Evolutionary conservation across 352 stramenopile genomes (phyloP).

Genomic region (Thraustochytrium striatum): DNA sequence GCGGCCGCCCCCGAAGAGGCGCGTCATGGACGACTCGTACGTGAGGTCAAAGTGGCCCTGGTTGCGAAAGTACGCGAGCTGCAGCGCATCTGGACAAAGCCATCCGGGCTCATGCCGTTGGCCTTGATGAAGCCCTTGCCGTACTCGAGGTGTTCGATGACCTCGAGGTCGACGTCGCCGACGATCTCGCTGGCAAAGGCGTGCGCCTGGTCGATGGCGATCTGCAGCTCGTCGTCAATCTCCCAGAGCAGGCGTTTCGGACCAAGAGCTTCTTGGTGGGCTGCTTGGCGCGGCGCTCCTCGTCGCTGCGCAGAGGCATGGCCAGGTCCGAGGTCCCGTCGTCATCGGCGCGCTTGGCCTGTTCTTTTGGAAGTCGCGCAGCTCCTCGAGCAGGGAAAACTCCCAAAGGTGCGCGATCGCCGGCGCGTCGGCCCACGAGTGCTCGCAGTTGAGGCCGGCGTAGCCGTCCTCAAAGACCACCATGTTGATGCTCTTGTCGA

Average conservation of each 20-base stretch:
- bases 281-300: not conserved
- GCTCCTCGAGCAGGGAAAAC: constrained; percentile 45
- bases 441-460: constrained; percentile 86
- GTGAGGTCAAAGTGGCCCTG: constrained; percentile 84
- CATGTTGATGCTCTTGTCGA: constrained; percentile 95
- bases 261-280: constrained; percentile 55
- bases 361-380: not conserved
- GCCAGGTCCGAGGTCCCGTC: constrained; percentile 66
- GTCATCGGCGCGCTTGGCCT: not conserved
- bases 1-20: constrained; percentile 91
- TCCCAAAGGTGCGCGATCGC: constrained; percentile 90
- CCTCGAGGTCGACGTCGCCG: constrained; percentile 79
- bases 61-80: constrained; percentile 91
- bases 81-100: constrained; percentile 95
- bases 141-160: constrained; percentile 84
- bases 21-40: constrained; percentile 93
- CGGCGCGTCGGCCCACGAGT: constrained; percentile 82
- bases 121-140: constrained; percentile 83
- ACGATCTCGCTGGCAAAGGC: constrained; percentile 61
- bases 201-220: constrained; percentile 76
- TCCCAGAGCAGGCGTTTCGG: constrained; percentile 50
- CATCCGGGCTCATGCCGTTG: constrained; percentile 90
- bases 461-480: constrained; percentile 92
- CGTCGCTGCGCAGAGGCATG: constrained; percentile 55
- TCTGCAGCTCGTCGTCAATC: constrained; percentile 61